Percentiles rank a stretch among this genome's conserved stretches.
Evolutionary conservation across 192 early-diverging fungal genomes (phyloP).

Genomic region (Gryganskiella cystojenkinii): DNA sequence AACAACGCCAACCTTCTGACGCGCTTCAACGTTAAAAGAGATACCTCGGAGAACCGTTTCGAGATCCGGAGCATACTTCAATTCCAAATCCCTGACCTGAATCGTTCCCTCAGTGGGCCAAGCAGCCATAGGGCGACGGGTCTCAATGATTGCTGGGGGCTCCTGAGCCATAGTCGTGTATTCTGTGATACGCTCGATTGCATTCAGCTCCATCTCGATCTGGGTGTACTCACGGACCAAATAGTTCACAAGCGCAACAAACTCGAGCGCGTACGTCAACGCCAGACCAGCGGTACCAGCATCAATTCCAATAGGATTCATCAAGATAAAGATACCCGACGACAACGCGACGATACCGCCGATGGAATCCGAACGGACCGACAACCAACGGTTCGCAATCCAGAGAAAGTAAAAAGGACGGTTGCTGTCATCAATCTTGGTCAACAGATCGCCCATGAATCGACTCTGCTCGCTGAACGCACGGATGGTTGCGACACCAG

Average conservation of each 20-base stretch:
- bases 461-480: conserved; percentile 77
- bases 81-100: conserved; percentile 66
- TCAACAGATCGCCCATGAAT: conserved; percentile 69
- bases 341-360: conserved; percentile 71
- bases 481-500: conserved; percentile 79
- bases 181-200: conserved; percentile 86
- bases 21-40: conserved; percentile 64
- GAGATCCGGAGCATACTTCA: conserved; percentile 76
- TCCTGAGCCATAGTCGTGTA: conserved; percentile 85
- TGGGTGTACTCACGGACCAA: conserved; percentile 79
- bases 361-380: conserved; percentile 75
- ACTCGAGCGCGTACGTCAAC: conserved; percentile 83
- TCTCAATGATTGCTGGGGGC: conserved; percentile 65
- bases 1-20: conserved; percentile 82
- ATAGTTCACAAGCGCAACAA: conserved; percentile 81
- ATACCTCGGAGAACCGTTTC: conserved; percentile 76
- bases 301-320: conserved; percentile 47
- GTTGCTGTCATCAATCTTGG: conserved; percentile 76
- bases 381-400: conserved; percentile 86
- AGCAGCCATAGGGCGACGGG: conserved; percentile 57
- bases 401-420: conserved; percentile 85
- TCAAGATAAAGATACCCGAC: conserved; percentile 71
- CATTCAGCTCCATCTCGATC: conserved; percentile 87
- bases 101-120: conserved; percentile 77
- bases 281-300: conserved; percentile 83